These are phyloP conservation scores for Pelagomonas calceolata DNA, from an alignment of 108 stramenopile genomes.

Conservation along the genomic window DNA sequence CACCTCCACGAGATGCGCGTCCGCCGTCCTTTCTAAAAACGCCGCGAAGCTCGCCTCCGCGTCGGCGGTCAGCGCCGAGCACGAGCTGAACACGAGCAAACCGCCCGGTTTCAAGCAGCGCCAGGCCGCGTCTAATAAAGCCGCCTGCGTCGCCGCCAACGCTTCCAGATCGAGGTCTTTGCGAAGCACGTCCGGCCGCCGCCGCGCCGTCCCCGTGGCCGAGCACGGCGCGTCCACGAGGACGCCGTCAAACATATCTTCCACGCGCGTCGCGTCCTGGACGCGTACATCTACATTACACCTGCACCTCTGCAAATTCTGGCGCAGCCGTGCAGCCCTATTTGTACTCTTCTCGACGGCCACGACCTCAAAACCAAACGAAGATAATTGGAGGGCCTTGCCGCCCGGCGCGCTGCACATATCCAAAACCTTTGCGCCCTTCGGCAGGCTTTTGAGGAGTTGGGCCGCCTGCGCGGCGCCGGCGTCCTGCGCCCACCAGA, in stretches of 20 bases:
- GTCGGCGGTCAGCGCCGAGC: not conserved
- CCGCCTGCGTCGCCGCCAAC: slow-evolving; percentile 34
- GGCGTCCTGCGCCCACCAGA: slow-evolving; percentile 73
- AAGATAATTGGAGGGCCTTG: slow-evolving; percentile 82
- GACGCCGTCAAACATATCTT: slow-evolving; percentile 35
- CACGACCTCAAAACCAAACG: slow-evolving; percentile 57
- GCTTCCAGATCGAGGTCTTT: slow-evolving; percentile 32
- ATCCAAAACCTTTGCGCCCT: slow-evolving; percentile 59
- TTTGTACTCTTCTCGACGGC: slow-evolving; percentile 50
- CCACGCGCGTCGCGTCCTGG: slow-evolving; percentile 31
- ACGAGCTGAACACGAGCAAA: not conserved
- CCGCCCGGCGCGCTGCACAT: slow-evolving; percentile 94
- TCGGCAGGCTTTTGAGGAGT: slow-evolving; percentile 29
- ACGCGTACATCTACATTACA: not conserved
- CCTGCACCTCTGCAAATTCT: slow-evolving; percentile 49
- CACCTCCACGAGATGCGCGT: not conserved
- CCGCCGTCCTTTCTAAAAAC: not conserved
- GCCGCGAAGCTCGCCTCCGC: not conserved
- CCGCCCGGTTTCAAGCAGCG: not conserved
- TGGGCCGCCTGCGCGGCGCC: slow-evolving; percentile 59
- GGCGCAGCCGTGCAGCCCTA: slow-evolving; percentile 35
- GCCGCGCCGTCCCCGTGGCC: slow-evolving; percentile 62
- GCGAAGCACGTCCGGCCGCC: slow-evolving; percentile 62
- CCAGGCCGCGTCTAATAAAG: not conserved
- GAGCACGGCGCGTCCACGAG: slow-evolving; percentile 64